Conservation (phyloP, 2,329 filamentous ascomycete genomes). For the Coniochaeta ligniaria region DNA sequence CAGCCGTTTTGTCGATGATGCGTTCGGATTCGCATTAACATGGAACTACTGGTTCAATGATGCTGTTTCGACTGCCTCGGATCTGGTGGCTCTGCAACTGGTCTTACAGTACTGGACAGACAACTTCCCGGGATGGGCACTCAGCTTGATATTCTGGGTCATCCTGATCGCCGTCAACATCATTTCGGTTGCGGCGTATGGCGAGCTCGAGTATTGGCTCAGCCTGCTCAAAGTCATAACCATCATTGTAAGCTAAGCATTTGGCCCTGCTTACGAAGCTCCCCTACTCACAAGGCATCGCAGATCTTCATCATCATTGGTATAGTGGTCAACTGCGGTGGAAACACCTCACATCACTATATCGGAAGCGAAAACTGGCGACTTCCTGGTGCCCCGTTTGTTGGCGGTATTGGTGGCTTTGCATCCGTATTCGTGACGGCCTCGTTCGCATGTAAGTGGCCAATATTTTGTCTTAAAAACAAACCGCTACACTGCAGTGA, state of each 20-base stretch:
- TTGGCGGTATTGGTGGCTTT: constrained; percentile 58
- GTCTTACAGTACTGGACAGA: constrained; percentile 55
- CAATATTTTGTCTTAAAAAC: background rate
- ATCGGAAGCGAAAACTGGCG: constrained; percentile 54
- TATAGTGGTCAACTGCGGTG: constrained; percentile 53
- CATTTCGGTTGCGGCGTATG: constrained; percentile 45
- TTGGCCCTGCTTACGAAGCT: background rate
- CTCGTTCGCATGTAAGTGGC: constrained; percentile 49
- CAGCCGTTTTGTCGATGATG: constrained; percentile 43
- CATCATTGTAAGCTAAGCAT: constrained; percentile 32
- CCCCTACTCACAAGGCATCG: background rate
- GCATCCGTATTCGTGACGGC: constrained; percentile 57
- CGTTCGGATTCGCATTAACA: constrained; percentile 45
- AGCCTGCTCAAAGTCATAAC: constrained; percentile 45
- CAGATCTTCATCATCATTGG: constrained; percentile 57
- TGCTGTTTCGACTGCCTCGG: constrained; percentile 51
- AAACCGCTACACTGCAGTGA: constrained; percentile 7
- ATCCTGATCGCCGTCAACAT: constrained; percentile 45
- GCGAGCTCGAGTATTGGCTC: constrained; percentile 52
- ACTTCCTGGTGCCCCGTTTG: constrained; percentile 54
- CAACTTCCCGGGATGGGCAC: constrained; percentile 54
- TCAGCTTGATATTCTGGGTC: constrained; percentile 55
- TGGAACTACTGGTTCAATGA: constrained; percentile 64
- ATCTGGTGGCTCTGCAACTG: constrained; percentile 52
- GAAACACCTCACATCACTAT: constrained; percentile 43